Evolutionary conservation across 176 grass and related monocot species (phyloP).

Genomic region (Triticum urartu): DNA sequence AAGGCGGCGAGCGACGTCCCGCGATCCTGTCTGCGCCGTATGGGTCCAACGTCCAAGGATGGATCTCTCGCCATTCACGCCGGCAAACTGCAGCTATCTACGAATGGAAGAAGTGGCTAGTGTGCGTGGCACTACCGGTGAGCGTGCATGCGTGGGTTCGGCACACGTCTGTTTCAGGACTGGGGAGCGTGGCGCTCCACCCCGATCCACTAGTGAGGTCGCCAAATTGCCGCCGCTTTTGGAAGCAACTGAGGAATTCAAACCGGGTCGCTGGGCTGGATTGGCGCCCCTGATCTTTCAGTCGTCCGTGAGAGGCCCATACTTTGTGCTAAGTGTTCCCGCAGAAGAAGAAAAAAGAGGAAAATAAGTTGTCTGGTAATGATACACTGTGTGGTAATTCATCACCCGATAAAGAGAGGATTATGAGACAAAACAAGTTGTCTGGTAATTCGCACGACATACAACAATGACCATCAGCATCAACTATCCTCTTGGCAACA

Average conservation of each 20-base stretch:
- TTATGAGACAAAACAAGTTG: no score
- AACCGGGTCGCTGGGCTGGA: neutral
- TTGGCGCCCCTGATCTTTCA: neutral
- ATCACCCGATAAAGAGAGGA: no score
- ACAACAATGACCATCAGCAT: no score
- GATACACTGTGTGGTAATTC: no score
- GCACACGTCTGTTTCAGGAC: constrained; percentile 26
- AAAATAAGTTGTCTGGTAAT: no score
- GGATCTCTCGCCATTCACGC: no score
- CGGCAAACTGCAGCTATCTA: no score
- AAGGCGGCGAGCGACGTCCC: neutral
- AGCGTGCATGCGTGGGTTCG: neutral
- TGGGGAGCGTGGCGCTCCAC: neutral
- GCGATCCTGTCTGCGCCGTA: neutral
- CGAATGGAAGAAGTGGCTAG: no score
- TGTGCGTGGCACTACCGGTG: neutral
- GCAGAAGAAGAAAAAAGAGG: no score
- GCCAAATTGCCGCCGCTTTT: neutral
- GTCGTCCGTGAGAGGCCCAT: neutral
- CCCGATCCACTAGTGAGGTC: neutral
- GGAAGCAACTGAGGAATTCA: neutral
- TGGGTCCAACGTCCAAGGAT: neutral
- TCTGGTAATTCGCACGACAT: no score
- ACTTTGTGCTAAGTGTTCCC: neutral
- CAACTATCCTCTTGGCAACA: no score